These are phyloP conservation scores for Candida tibetensis DNA, from an alignment of 805 yeast genomes.

Conservation along the genomic window DNA sequence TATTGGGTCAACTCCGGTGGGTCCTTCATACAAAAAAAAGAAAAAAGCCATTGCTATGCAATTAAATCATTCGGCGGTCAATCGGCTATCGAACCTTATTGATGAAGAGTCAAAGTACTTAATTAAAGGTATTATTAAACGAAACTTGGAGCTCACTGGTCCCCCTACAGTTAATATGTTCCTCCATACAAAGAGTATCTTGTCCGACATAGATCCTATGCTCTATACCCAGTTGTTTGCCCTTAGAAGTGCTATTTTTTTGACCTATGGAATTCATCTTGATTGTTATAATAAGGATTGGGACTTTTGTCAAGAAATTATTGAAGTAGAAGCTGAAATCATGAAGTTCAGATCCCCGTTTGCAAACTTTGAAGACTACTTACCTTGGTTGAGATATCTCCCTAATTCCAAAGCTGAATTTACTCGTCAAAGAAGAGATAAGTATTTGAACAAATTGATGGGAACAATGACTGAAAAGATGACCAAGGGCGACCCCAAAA, in stretches of 20 bases:
- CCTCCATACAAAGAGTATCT: constrained; percentile 6
- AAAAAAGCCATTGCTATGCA: constrained; percentile 47
- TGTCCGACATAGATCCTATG: constrained; percentile 39
- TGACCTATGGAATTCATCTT: constrained; percentile 53
- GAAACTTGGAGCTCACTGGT: constrained; percentile 12
- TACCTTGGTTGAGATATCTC: constrained; percentile 43
- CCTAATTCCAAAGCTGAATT: constrained; percentile 19
- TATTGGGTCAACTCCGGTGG: constrained; percentile 63
- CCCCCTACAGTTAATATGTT: constrained; percentile 20
- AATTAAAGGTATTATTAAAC: constrained; percentile 14
- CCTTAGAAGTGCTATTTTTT: constrained; percentile 45
- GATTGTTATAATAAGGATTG: constrained; percentile 39
- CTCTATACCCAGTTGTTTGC: constrained; percentile 48
- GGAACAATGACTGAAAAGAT: constrained; percentile 13
- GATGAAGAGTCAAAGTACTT: constrained; percentile 34
- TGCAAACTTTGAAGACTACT: constrained; percentile 52
- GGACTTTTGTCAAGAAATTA: constrained; percentile 48
- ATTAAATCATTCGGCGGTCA: constrained; percentile 39
- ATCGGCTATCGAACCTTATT: constrained; percentile 30
- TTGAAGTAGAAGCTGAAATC: constrained; percentile 54
- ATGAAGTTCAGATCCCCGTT: constrained; percentile 57
- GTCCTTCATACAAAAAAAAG: constrained; percentile 43
- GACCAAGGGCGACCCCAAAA: constrained; percentile 19
- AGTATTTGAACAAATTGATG: constrained; percentile 44
- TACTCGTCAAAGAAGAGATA: constrained; percentile 43